Percentiles rank a stretch among this genome's conserved stretches.
These are phyloP conservation scores for Xylaria sp. DNA, from an alignment of 495 filamentous ascomycete species.

Conservation along the genomic window DNA sequence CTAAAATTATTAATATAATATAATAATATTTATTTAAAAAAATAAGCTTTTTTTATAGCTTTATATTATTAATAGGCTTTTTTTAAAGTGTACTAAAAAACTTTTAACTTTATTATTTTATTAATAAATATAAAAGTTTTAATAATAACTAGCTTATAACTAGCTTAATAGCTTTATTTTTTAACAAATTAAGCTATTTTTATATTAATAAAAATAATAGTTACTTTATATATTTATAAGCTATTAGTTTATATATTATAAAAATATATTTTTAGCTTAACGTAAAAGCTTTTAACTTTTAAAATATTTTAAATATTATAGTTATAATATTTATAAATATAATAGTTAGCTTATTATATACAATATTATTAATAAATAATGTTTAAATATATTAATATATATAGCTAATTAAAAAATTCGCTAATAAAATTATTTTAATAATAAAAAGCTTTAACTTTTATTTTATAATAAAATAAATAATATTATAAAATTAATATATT, in stretches of 20 bases:
- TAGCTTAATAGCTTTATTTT: neutral
- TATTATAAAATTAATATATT: neutral
- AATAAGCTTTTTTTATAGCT: neutral
- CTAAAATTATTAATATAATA: neutral
- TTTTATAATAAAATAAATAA: neutral
- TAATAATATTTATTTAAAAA: neutral
- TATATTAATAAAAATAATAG: neutral
- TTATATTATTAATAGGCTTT: too few species aligned
- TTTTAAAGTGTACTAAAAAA: too few species aligned
- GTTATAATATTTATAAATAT: neutral
- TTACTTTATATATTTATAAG: neutral
- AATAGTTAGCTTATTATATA: neutral
- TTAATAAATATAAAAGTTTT: neutral
- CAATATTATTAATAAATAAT: neutral
- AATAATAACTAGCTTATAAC: neutral
- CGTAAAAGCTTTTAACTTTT: constrained; percentile 11
- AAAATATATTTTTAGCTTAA: constrained; percentile 3
- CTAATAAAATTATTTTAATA: neutral
- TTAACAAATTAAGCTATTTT: neutral
- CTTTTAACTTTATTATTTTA: neutral
- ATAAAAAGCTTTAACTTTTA: too few species aligned
- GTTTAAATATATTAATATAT: neutral
- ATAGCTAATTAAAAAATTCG: neutral
- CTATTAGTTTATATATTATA: neutral
- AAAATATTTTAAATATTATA: constrained; percentile 8